Base-by-base conservation (phyloP, 169 alveolate genomes). In the Hepatocystis sp. region DNA sequence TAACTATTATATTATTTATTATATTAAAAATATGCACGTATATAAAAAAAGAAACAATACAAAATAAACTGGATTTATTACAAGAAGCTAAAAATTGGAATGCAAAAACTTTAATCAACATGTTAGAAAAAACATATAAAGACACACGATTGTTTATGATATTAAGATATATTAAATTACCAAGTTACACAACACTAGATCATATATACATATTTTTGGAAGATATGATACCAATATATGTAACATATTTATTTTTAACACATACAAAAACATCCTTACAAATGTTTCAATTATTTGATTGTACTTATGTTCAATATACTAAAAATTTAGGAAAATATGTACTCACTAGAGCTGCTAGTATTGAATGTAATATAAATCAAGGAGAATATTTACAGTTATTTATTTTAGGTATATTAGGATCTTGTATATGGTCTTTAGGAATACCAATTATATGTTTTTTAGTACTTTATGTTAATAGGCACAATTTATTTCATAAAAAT, bases 201-300 rank as follows among this genome's bases (percentile, higher is more conserved):
- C 47, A 91, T 4, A 47, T 86, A 67, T 65, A 27, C 30, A 90
- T 91, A 65, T 92, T 92, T 58, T 68, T 94, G 63, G 97, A 94
- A 67, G 97, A 94, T 65, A 94, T 94, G 97, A 94, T 94, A 65
- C 97, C 97, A 30, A 91, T 94, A 34, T 94, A 93, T 76, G 96
- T 93, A 42, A 94, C 97, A 0, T 94, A 93, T 67, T 86, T 94
- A 25, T 94, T 94, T 91, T 90, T 92, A 55, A 85, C 93, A 7
- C 93, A 94, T 84, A 92, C 95, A 7, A 85, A 91, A 52, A 94
- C 94, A 4, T 91, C 97, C 21, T 40, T 92, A 17, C 46, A 85
- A 27, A 92, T 94, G 97, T 63, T 94, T 55, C 91, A 94, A 66
- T 86, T 94, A 11, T 88, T 94, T 58, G 97, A 94, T 56, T 94